Evolutionary conservation across 495 filamentous ascomycete species (phyloP).

Genomic region (Glarea lozoyensis): DNA sequence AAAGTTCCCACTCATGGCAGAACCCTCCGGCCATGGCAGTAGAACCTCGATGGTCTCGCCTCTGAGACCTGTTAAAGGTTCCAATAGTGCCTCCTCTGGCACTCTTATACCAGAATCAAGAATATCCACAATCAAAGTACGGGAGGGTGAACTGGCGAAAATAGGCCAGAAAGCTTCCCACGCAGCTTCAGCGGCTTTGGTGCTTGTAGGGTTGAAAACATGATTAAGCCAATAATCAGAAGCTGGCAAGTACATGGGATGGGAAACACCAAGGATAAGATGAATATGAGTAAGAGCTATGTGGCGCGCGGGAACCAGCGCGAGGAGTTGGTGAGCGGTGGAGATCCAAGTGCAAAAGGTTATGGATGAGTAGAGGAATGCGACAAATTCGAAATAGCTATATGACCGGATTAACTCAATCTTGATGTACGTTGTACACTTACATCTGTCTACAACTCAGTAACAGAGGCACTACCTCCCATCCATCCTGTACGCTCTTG

Average conservation of each 20-base stretch:
- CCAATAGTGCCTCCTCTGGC: slow-evolving; percentile 4
- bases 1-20: slow-evolving; percentile 5
- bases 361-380: slow-evolving; percentile 1
- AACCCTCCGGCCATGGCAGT: slow-evolving; percentile 5
- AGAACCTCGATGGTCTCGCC: slow-evolving; percentile 4
- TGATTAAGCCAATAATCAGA: background rate
- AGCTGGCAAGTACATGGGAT: slow-evolving; percentile 6
- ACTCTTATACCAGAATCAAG: slow-evolving; percentile 5
- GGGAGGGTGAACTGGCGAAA: slow-evolving; percentile 2
- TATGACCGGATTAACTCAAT: slow-evolving; percentile 1
- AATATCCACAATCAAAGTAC: slow-evolving; percentile 7
- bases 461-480: background rate
- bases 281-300: slow-evolving; percentile 2
- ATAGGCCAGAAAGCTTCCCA: slow-evolving; percentile 10
- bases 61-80: slow-evolving; percentile 1
- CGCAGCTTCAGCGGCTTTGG: slow-evolving; percentile 4
- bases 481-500: background rate
- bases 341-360: background rate
- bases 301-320: background rate
- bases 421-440: background rate
- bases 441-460: slow-evolving; percentile 1
- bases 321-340: background rate
- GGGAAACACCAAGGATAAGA: background rate
- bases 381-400: slow-evolving; percentile 4
- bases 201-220: background rate